Evolutionary conservation across 257 asterid species (phyloP), one percentile per base, ranked within the genome.

Genomic region (Coffea canephora): DNA sequence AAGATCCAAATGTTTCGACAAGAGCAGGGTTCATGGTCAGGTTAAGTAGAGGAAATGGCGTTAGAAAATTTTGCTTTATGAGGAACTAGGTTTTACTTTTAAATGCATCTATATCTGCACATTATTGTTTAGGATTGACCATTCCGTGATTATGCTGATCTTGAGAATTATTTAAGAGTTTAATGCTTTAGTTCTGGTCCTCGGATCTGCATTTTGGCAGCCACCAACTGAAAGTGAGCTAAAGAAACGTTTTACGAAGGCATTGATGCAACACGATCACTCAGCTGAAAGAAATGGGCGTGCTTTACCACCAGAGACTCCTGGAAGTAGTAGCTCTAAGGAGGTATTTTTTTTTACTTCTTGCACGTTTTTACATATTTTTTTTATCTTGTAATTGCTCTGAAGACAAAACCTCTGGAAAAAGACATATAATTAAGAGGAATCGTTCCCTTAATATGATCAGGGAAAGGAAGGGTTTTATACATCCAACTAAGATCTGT

Each of bases 281-380:
- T 85, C 88, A 71, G 64, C 79, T 43, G 84, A 77, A 54, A 85
- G 83, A 79, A 86, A 71, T 79, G 86, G 55, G 39, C 87, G 80
- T 77, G 82, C 83, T 79, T 89, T 84, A 12, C 87, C 78, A 79
- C 87, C 89, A 76, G 81, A 80, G 55, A 89, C 95, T 77, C 86
- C 96, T 3, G 90, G 89, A 81, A 89, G 90, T 85, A 82, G 91
- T 67, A 88, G 91, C 90, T 88, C 97, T 9, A 84, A 79, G 93
- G 94, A 94, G 98, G 98, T 94, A 87, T 23, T 14, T 78, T 69
- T 83, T 67, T 57, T 11, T 52, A 34, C 55, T 34, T 73, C 48
- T 34, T 69, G 25, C 66, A 21, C 6, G 12, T 69, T 45, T n/a
- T 31, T 23, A 49, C 5, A 61, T 34, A 46, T 18, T 18, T 31